phyloP scores from a whole-genome alignment of 1,284 basidiomycete species.

The Irpex sp. region DNA sequence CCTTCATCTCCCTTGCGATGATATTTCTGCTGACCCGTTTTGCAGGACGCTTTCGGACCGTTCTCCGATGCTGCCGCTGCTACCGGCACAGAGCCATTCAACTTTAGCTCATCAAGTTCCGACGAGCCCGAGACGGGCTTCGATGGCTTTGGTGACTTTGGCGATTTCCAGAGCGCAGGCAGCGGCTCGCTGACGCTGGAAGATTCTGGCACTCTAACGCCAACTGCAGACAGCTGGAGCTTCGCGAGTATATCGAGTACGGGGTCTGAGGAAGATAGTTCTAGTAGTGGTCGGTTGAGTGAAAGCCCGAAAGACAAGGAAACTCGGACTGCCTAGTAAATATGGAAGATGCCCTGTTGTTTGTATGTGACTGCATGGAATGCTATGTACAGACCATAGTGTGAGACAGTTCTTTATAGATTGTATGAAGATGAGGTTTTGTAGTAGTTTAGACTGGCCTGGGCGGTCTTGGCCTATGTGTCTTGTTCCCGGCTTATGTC shows the following conservation, averaged over 20 bases:
- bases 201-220: conserved; percentile 53
- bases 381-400: background rate
- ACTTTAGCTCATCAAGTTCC: conserved; percentile 48
- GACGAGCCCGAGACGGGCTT: conserved; percentile 58
- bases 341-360: background rate
- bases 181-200: conserved; percentile 22
- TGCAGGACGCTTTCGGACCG: conserved; percentile 50
- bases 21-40: background rate
- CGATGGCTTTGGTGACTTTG: conserved; percentile 71
- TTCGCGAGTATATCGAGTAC: conserved; percentile 44
- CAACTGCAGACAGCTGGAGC: conserved; percentile 67
- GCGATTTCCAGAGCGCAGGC: conserved; percentile 65
- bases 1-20: background rate
- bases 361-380: background rate
- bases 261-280: conserved; percentile 26
- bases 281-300: conserved; percentile 8
- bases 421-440: background rate
- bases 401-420: background rate
- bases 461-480: background rate
- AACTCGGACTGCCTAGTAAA: conserved; percentile 24
- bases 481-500: background rate
- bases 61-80: conserved; percentile 63
- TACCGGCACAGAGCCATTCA: conserved; percentile 53
- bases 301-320: conserved; percentile 9
- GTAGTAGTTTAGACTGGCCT: background rate